A percentile compares a stretch with the other conserved stretches of the same genome.
Evolutionary conservation across 345 rosid species (phyloP).

Genomic region (Adansonia digitata): DNA sequence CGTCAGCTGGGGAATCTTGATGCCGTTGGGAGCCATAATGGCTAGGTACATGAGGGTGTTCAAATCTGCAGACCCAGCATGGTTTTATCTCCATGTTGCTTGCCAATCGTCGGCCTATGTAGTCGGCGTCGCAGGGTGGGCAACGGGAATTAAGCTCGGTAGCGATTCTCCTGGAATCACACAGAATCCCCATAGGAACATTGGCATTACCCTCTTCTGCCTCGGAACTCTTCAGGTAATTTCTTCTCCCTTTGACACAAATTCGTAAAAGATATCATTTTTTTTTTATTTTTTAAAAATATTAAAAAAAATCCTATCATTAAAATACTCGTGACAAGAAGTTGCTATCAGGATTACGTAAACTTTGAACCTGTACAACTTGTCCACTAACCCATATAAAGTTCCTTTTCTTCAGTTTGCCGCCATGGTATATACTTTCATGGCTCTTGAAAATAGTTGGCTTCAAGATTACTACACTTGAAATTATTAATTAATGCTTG

Average conservation of each 20-base stretch:
- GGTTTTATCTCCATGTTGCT: slow-evolving; percentile 79
- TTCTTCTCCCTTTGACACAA: no score
- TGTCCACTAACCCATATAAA: not conserved
- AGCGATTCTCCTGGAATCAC: slow-evolving; percentile 39
- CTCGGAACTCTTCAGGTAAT: slow-evolving; percentile 78
- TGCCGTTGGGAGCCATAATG: slow-evolving; percentile 69
- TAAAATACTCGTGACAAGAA: not conserved
- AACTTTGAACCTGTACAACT: not conserved
- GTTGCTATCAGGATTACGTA: not conserved
- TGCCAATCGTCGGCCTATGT: slow-evolving; percentile 71
- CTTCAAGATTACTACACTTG: not conserved
- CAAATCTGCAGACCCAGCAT: slow-evolving; percentile 63
- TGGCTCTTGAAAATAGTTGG: not conserved
- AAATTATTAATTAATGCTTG: not conserved
- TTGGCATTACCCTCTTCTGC: slow-evolving; percentile 65
- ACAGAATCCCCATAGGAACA: slow-evolving; percentile 48
- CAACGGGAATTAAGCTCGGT: slow-evolving; percentile 75
- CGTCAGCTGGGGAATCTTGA: slow-evolving; percentile 79
- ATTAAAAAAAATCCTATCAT: no score
- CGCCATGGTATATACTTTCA: not conserved
- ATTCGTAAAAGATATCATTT: no score
- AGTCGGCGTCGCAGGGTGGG: slow-evolving; percentile 84
- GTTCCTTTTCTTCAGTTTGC: not conserved
- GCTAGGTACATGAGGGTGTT: slow-evolving; percentile 89
- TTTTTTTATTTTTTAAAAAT: no score